Conservation (phyloP, 805 yeast species). For the Scheffersomyces amazonensis region DNA sequence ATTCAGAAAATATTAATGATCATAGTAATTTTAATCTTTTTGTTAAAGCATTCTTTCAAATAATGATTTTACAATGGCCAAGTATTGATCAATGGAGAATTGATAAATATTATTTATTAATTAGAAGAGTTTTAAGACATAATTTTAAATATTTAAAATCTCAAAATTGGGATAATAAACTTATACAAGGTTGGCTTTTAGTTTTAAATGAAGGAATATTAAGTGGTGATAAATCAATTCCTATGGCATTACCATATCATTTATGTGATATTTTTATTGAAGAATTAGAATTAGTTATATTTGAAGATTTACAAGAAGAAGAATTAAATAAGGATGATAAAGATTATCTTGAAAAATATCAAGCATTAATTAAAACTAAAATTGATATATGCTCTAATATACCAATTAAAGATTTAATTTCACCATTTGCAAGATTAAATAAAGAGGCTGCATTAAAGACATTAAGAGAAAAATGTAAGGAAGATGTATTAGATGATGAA, state of each 20-base stretch:
- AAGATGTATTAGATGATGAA: slow-evolving; percentile 63
- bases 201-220: slow-evolving; percentile 47
- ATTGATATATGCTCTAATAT: slow-evolving; percentile 35
- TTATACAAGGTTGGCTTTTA: slow-evolving; percentile 43
- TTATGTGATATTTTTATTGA: slow-evolving; percentile 79
- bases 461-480: slow-evolving; percentile 59
- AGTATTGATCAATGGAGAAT: slow-evolving; percentile 80
- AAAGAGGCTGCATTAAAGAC: slow-evolving; percentile 55
- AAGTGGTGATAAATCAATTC: slow-evolving; percentile 56
- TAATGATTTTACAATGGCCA: slow-evolving; percentile 80
- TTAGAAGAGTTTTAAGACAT: slow-evolving; percentile 72
- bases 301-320: slow-evolving; percentile 44
- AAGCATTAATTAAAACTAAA: slow-evolving; percentile 18
- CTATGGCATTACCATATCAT: slow-evolving; percentile 81
- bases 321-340: slow-evolving; percentile 33
- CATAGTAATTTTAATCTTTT: slow-evolving; percentile 46
- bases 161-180: slow-evolving; percentile 52
- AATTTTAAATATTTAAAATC: slow-evolving; percentile 54
- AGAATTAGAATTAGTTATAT: slow-evolving; percentile 71
- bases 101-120: slow-evolving; percentile 79
- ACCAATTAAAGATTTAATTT: slow-evolving; percentile 55
- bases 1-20: slow-evolving; percentile 39
- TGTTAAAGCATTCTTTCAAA: slow-evolving; percentile 74
- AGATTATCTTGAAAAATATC: slow-evolving; percentile 28
- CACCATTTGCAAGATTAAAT: slow-evolving; percentile 57